These are phyloP conservation scores for Leishmania braziliensis DNA, from an alignment of 208 protist species.

Conservation along the genomic window DNA sequence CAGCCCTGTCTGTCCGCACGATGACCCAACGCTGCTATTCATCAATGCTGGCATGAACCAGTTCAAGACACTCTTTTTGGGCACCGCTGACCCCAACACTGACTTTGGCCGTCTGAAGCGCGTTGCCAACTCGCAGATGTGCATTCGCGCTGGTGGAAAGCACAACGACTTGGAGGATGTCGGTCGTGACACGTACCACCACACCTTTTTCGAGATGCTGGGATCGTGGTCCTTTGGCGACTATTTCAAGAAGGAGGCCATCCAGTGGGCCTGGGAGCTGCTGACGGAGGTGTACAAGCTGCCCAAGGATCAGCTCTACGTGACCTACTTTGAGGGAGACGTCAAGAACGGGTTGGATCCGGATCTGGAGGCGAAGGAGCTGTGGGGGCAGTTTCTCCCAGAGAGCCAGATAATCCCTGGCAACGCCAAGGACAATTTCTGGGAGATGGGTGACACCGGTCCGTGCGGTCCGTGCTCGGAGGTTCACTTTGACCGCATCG, in stretches of 20 bases:
- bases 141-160: slow-evolving; percentile 99
- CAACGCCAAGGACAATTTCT: slow-evolving; percentile 99
- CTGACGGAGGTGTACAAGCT: slow-evolving; percentile 96
- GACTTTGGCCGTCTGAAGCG: slow-evolving; percentile 94
- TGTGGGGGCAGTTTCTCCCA: slow-evolving; percentile 96
- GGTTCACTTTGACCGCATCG: slow-evolving; percentile 98
- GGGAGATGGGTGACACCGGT: slow-evolving; percentile 99
- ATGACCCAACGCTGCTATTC: slow-evolving; percentile 99
- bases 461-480: slow-evolving; percentile 99
- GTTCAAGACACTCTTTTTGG: slow-evolving; percentile 98
- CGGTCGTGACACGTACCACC: slow-evolving; percentile 99
- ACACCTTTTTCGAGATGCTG: slow-evolving; percentile 99
- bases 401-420: slow-evolving; percentile 90
- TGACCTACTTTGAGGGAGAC: slow-evolving; percentile 98
- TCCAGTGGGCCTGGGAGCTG: slow-evolving; percentile 97
- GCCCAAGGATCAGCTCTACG: slow-evolving; percentile 96
- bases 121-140: slow-evolving; percentile 98
- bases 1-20: slow-evolving; percentile 93
- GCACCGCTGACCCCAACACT: slow-evolving; percentile 93
- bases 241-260: slow-evolving; percentile 99
- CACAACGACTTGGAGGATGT: slow-evolving; percentile 99
- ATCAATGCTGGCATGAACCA: slow-evolving; percentile 98
- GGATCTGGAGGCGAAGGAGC: slow-evolving; percentile 92
- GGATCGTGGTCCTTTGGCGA: slow-evolving; percentile 99
- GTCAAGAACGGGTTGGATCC: slow-evolving; percentile 81